Evolutionary conservation across 495 filamentous ascomycete genomes (phyloP).

Genomic region (Acidiella bohemica): DNA sequence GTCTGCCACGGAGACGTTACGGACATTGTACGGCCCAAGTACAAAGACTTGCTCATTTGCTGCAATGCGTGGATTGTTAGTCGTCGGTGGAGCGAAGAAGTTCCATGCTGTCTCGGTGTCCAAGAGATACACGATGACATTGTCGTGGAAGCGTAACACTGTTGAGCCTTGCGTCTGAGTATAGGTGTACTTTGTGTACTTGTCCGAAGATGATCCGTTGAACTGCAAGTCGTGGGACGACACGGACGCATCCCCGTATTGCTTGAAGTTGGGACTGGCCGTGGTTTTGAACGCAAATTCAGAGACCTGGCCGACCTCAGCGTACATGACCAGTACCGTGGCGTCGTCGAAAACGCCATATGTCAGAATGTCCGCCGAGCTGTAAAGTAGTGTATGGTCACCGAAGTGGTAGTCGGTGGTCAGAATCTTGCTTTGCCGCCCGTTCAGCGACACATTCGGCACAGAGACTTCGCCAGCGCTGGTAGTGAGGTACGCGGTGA

Average conservation of each 20-base stretch:
- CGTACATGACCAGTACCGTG: conserved; percentile 41
- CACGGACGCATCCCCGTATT: conserved; percentile 3
- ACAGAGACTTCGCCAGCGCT: conserved; percentile 39
- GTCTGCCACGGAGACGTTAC: conserved; percentile 5
- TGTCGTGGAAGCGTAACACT: conserved; percentile 35
- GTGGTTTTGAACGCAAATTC: conserved; percentile 38
- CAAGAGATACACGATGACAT: conserved; percentile 35
- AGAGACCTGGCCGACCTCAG: conserved; percentile 39
- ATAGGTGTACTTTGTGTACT: conserved; percentile 32
- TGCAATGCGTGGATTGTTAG: conserved; percentile 34
- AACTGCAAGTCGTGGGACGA: conserved; percentile 20
- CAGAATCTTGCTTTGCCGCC: conserved; percentile 46
- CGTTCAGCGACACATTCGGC: conserved; percentile 39
- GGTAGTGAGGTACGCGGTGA: conserved; percentile 41
- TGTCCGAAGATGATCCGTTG: neutral
- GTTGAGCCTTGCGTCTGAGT: conserved; percentile 36
- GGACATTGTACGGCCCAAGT: conserved; percentile 13
- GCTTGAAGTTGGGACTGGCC: conserved; percentile 12
- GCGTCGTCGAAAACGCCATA: conserved; percentile 37
- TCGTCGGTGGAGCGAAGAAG: conserved; percentile 44
- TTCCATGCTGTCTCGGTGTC: conserved; percentile 40
- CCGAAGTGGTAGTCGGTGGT: conserved; percentile 46
- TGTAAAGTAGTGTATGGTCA: conserved; percentile 40
- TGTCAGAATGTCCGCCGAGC: conserved; percentile 46
- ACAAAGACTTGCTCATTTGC: conserved; percentile 16